Evolutionary conservation across 306 rosid species (phyloP).

Genomic region (Prunus padus): DNA sequence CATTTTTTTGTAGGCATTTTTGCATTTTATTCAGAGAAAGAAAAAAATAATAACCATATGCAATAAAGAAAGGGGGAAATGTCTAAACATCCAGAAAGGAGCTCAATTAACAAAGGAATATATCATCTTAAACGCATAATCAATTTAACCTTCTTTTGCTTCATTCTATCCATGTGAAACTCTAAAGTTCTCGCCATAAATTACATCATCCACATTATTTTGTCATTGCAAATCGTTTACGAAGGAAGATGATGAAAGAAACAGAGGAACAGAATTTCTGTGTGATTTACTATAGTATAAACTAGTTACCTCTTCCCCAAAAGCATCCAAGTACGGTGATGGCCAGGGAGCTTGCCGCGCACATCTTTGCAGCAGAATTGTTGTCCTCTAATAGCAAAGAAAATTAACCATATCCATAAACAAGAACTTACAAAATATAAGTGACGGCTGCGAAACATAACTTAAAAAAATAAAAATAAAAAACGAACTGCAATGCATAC

Average conservation of each 20-base stretch:
- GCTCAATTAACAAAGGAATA: not conserved
- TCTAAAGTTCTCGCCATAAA: not conserved
- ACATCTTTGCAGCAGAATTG: slow-evolving; percentile 79
- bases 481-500: slow-evolving; percentile 36
- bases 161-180: not conserved
- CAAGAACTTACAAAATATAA: not conserved
- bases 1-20: not conserved
- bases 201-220: no score
- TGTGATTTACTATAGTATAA: not conserved
- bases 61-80: not conserved
- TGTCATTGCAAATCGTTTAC: not conserved
- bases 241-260: not conserved
- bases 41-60: not conserved
- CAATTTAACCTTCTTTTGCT: not conserved
- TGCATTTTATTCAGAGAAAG: slow-evolving; percentile 1
- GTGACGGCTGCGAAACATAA: not conserved
- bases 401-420: slow-evolving; percentile 7
- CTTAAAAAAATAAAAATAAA: not conserved
- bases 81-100: not conserved
- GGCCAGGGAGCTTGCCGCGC: slow-evolving; percentile 99
- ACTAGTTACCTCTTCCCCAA: slow-evolving; percentile 89
- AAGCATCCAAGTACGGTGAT: slow-evolving; percentile 90
- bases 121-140: not conserved
- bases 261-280: not conserved
- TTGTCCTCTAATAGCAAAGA: slow-evolving; percentile 61